Evolutionary conservation across 2,329 filamentous ascomycete species (phyloP).

Genomic region (Aspergillus sojae): DNA sequence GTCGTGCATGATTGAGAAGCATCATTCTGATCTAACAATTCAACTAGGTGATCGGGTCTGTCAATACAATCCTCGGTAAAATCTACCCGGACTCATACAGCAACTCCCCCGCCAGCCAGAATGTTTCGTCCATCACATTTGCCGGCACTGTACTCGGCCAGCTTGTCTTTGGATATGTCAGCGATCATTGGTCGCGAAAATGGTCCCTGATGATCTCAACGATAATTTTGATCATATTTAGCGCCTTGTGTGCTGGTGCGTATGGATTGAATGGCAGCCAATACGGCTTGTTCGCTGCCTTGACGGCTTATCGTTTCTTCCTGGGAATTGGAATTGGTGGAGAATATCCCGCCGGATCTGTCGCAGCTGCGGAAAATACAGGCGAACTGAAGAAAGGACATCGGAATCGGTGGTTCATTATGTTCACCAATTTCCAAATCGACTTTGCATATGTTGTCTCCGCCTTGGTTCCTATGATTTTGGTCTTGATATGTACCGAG

Average conservation of each 20-base stretch:
- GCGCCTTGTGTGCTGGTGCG: slow-evolving; percentile 73
- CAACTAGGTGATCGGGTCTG: slow-evolving; percentile 75
- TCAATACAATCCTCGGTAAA: slow-evolving; percentile 71
- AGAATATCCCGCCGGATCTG: slow-evolving; percentile 65
- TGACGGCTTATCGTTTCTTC: slow-evolving; percentile 85
- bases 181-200: slow-evolving; percentile 82
- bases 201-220: slow-evolving; percentile 81
- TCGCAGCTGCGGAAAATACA: slow-evolving; percentile 80
- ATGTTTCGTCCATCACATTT: slow-evolving; percentile 81
- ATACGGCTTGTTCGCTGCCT: slow-evolving; percentile 72
- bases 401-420: slow-evolving; percentile 87
- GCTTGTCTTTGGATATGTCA: slow-evolving; percentile 76
- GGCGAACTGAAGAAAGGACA: slow-evolving; percentile 79
- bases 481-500: slow-evolving; percentile 62
- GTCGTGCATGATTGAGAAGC: not conserved
- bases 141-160: slow-evolving; percentile 83
- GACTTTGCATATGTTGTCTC: slow-evolving; percentile 82
- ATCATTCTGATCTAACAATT: not conserved
- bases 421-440: slow-evolving; percentile 88
- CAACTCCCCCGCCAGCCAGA: slow-evolving; percentile 69
- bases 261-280: slow-evolving; percentile 72
- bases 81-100: slow-evolving; percentile 73
- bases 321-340: slow-evolving; percentile 76
- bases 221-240: slow-evolving; percentile 81
- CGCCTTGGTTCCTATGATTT: slow-evolving; percentile 72